phyloP scores from a whole-genome alignment of 2,329 filamentous ascomycete species.

The Elsinoe batatas region DNA sequence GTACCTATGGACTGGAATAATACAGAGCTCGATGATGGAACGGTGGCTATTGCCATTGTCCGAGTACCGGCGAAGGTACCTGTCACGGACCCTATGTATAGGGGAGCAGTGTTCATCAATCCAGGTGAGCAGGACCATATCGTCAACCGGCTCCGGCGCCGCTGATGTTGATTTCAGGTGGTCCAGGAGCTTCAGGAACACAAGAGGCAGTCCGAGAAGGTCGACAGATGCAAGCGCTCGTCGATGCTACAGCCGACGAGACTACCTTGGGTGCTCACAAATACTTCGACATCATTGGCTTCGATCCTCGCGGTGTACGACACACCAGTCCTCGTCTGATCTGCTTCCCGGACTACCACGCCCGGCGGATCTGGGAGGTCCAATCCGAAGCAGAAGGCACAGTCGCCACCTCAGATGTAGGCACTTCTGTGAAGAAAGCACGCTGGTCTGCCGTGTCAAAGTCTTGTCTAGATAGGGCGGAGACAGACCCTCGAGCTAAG shows the following conservation, averaged over 20 bases:
- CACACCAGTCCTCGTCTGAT: conserved; percentile 25
- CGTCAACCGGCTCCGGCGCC: background rate
- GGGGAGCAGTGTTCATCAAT: conserved; percentile 40
- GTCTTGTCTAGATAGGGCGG: conserved; percentile 17
- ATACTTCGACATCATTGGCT: conserved; percentile 32
- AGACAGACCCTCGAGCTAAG: conserved; percentile 9
- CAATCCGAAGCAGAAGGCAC: conserved; percentile 27
- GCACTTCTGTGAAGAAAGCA: conserved; percentile 30
- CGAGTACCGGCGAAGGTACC: conserved; percentile 35
- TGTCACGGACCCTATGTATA: conserved; percentile 34
- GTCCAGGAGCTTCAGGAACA: conserved; percentile 37
- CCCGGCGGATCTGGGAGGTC: conserved; percentile 23
- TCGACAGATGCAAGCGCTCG: conserved; percentile 29
- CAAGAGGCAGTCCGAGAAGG: conserved; percentile 26
- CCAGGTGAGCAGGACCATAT: conserved; percentile 23
- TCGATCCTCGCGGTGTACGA: conserved; percentile 35
- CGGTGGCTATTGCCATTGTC: conserved; percentile 34
- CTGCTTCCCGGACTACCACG: conserved; percentile 27
- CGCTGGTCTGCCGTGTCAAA: conserved; percentile 28
- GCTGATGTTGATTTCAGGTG: conserved; percentile 17
- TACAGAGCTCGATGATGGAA: conserved; percentile 23
- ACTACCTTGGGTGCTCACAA: conserved; percentile 11
- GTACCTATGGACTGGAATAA: conserved; percentile 39
- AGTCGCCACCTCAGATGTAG: conserved; percentile 31
- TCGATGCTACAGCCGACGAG: conserved; percentile 24